Evolutionary conservation across 164 flowering plant species (phyloP).

Genomic region (Taxillus chinensis): DNA sequence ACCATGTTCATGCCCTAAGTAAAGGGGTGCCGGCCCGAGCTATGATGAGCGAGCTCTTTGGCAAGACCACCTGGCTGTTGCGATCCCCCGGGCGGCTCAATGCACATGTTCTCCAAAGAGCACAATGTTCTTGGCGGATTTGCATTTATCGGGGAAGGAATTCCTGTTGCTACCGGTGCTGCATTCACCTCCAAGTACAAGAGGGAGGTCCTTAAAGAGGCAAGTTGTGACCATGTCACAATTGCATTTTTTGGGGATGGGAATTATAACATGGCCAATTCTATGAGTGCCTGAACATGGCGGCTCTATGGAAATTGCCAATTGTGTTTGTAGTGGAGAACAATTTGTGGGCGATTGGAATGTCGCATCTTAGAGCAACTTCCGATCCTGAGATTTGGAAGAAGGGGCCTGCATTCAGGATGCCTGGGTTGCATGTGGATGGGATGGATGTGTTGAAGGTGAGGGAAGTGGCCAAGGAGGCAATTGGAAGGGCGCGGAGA

Average conservation of each 20-base stretch:
- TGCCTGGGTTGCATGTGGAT: conserved; percentile 96
- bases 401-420: conserved; percentile 85
- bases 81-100: conserved; percentile 94
- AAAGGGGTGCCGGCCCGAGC: conserved; percentile 78
- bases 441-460: conserved; percentile 99
- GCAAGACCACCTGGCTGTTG: conserved; percentile 87
- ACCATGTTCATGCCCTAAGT: conserved; percentile 88
- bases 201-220: conserved; percentile 69
- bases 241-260: conserved; percentile 93
- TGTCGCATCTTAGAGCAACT: conserved; percentile 91
- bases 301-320: conserved; percentile 88
- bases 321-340: conserved; percentile 94
- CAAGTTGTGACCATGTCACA: conserved; percentile 65
- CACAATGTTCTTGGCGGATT: conserved; percentile 90
- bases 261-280: conserved; percentile 87
- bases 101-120: conserved; percentile 97
- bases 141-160: conserved; percentile 93
- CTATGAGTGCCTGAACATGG: conserved; percentile 98
- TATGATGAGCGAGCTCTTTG: conserved; percentile 93
- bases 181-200: conserved; percentile 72
- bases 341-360: conserved; percentile 98
- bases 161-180: conserved; percentile 92
- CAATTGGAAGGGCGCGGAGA: conserved; percentile 81
- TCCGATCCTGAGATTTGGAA: conserved; percentile 94
- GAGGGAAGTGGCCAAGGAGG: conserved; percentile 50